Base-by-base conservation (phyloP, 1,284 basidiomycete species). In the Phlebopus sp. region DNA sequence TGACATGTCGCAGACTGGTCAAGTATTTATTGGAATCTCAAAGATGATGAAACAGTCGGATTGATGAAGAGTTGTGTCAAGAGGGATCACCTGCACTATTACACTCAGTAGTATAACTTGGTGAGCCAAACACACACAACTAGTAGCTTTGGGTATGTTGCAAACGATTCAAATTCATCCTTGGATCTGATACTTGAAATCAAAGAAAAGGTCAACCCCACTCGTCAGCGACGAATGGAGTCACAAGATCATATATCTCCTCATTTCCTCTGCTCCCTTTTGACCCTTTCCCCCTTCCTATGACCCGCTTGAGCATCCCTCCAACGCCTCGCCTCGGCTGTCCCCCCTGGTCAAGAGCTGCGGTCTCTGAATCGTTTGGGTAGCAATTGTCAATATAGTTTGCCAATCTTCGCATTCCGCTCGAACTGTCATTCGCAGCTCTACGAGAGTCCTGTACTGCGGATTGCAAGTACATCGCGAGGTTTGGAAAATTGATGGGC, bases 191-290 rank as follows among this genome's bases (percentile, higher is more conserved):
- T 8, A 11, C 27, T 11, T 9, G 10, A 11, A 29, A 29, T 29
- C 4, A 29, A 11, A 35, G n/a, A 35, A n/a, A 35, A 35, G 14
- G 38, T 59, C 55, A 78, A 42, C 79, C 77, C 77, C 77, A 82
- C 54, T 81, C 81, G 49, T 81, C 77, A n/a, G 77, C 64, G n/a
- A 81, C 75, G 63, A 90, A 90, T 1, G 87, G 87, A 23, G 87
- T 90, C 46, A 90, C 85, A 14, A 89, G 74, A 42, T 88, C 84
- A 53, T 82, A 90, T 11, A 81, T 82, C 51, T 89, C 85, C 56
- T 86, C 84, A 58, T 90, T 90, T 54, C 74, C 75, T 55, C 72
- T 68, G 42, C 70, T 68, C 57, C 58, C 67, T 53, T 66, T 76
- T 50, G 67, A 69, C 37, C 69, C 67, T 54, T 66, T 77, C 53